Evolutionary conservation across 345 rosid genomes (phyloP), one percentile per base, ranked within the genome.

Genomic region (Populus euphratica): DNA sequence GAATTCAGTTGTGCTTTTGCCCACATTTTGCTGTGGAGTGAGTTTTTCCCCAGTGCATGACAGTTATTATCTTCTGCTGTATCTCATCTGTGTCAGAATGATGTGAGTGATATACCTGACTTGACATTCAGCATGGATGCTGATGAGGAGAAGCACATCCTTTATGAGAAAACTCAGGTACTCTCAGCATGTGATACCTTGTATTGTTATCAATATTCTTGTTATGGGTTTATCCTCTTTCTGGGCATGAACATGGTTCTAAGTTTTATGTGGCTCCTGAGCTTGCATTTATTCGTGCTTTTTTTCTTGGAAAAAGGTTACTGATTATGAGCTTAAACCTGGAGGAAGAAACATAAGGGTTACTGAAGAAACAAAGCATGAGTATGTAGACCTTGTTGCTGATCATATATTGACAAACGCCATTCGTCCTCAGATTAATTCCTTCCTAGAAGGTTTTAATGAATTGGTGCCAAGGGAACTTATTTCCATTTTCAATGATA

Each of bases 41-140:
- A 4, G 31, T 5, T 62, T 35, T 18, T 36, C 8, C 38, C 21
- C n/a, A n/a, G 39, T 10, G 49, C 50, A 7, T 83, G 77, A 70
- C 38, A 12, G 50, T 36, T 44, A 4, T 33, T 52, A 50, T 29
- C 29, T 36, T 13, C 76, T 44, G 49, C 69, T 66, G 38, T 68
- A 27, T 73, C 43, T 49, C 14, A 2, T 20, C 6, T 81, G 6
- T 89, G 81, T 74, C 89, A 95, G 99, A 95, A 95, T 80, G 99
- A 95, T 81, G 98, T 89, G 63, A 93, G 86, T 59, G 91, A 88
- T 79, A 85, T 93, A 41, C 96, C 86, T 70, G 98, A 91, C 87
- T 89, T 95, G 86, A 95, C 99, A 80, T 95, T 95, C 78, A 95
- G 99, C 79, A 95, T 88, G 98, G 99, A 95, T 86, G 89, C 99